phyloP scores from a whole-genome alignment of 805 yeast species.

The Metschnikowia shivogae region DNA sequence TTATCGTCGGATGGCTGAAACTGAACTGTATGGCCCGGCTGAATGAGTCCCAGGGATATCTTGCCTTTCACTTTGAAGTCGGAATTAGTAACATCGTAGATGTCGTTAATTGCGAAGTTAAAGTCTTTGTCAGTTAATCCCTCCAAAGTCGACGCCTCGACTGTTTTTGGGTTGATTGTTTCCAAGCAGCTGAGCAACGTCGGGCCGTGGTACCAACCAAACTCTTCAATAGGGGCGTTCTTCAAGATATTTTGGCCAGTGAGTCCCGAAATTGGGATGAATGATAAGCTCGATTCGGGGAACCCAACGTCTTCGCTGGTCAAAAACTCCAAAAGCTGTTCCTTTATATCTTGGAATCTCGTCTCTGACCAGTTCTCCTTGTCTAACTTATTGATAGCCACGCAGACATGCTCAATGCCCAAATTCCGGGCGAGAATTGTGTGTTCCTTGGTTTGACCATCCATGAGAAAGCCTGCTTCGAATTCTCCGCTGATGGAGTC shows the following conservation, averaged over 20 bases:
- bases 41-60: conserved; percentile 62
- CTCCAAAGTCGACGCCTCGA: conserved; percentile 2
- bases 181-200: conserved; percentile 42
- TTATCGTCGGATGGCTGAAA: conserved; percentile 50
- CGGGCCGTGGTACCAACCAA: conserved; percentile 47
- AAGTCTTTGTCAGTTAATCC: conserved; percentile 34
- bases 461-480: conserved; percentile 61
- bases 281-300: conserved; percentile 36
- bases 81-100: conserved; percentile 44
- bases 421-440: conserved; percentile 61
- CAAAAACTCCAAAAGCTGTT: conserved; percentile 49
- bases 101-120: conserved; percentile 60
- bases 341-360: conserved; percentile 49
- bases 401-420: conserved; percentile 58
- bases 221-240: conserved; percentile 27
- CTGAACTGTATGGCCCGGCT: conserved; percentile 62
- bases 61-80: conserved; percentile 60
- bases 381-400: conserved; percentile 72
- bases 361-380: conserved; percentile 51
- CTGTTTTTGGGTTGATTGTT: conserved; percentile 16
- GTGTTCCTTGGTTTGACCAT: conserved; percentile 80
- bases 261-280: conserved; percentile 68
- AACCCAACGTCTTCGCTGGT: conserved; percentile 50
- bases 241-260: conserved; percentile 63
- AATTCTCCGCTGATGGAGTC: conserved; percentile 65